phyloP scores from a whole-genome alignment of 2,329 filamentous ascomycete genomes.

The Diaporthe batatas region DNA sequence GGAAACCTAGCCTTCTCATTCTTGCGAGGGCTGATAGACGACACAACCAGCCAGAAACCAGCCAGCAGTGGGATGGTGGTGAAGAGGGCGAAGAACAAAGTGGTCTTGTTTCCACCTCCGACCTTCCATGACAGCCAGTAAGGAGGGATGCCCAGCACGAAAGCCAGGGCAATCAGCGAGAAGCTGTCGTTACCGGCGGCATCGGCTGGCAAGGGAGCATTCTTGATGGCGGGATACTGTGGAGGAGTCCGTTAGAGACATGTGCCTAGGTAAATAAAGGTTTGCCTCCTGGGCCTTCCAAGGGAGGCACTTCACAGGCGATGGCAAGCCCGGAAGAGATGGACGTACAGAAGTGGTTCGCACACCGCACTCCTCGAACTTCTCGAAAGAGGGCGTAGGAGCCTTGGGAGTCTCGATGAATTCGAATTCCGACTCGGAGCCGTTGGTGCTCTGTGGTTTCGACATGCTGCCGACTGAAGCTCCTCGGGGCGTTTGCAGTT shows the following conservation, averaged over 20 bases:
- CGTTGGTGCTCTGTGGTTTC: conserved; percentile 61
- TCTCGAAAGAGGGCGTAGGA: conserved; percentile 62
- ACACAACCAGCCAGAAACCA: conserved; percentile 85
- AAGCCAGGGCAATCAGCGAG: conserved; percentile 83
- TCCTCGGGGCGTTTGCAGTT: conserved; percentile 29
- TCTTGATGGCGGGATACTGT: conserved; percentile 90
- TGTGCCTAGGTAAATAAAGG: background rate
- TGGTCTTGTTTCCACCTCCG: conserved; percentile 87
- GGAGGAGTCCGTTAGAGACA: conserved; percentile 16
- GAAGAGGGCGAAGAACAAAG: conserved; percentile 86
- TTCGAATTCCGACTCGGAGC: conserved; percentile 71
- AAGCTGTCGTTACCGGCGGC: conserved; percentile 86
- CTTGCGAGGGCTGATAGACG: conserved; percentile 85
- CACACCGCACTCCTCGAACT: conserved; percentile 67
- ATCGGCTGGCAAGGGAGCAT: conserved; percentile 93
- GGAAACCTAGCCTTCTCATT: conserved; percentile 93
- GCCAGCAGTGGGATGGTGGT: conserved; percentile 83
- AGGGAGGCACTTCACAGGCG: conserved; percentile 1
- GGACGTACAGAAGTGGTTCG: conserved; percentile 65
- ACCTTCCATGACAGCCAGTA: conserved; percentile 86
- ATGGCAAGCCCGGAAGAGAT: background rate
- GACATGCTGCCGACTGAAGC: conserved; percentile 56
- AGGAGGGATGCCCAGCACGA: conserved; percentile 78
- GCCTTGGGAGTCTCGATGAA: conserved; percentile 72
- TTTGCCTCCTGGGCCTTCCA: background rate